Conservation (phyloP, 1,139 yeast genomes). For the Barnettozyma hawaiiensis region DNA sequence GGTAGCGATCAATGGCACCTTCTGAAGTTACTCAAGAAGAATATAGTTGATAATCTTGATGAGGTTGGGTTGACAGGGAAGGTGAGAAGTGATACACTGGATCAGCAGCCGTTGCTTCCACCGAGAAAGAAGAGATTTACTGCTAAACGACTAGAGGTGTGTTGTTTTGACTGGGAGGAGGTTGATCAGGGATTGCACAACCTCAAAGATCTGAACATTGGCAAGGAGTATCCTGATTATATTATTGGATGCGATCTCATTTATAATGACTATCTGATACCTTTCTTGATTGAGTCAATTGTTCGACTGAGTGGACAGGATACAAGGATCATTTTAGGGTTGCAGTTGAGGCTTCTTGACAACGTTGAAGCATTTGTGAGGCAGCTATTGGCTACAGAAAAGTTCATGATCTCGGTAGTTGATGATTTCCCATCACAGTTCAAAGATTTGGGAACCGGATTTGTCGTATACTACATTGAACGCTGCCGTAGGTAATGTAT, state of each 20-base stretch:
- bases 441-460: constrained; percentile 34
- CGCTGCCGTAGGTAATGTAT: constrained; percentile 3
- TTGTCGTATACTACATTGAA: constrained; percentile 37
- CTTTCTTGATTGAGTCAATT: constrained; percentile 43
- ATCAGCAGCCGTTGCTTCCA: no score
- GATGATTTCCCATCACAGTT: constrained; percentile 30
- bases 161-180: constrained; percentile 65
- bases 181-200: constrained; percentile 33
- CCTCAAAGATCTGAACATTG: constrained; percentile 18
- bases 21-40: constrained; percentile 43
- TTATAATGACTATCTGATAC: constrained; percentile 59
- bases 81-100: constrained; percentile 6
- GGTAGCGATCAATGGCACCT: constrained; percentile 63
- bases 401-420: constrained; percentile 40
- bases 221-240: constrained; percentile 33
- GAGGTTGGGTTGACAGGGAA: constrained; percentile 3
- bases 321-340: constrained; percentile 41
- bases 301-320: constrained; percentile 30
- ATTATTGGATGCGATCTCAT: constrained; percentile 66
- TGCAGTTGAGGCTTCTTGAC: constrained; percentile 53
- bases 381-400: constrained; percentile 33
- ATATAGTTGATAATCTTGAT: constrained; percentile 37
- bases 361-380: constrained; percentile 45
- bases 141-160: constrained; percentile 33
- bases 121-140: neutral